Percentiles rank a stretch among this genome's conserved stretches.
phyloP scores from a whole-genome alignment of 2,329 filamentous ascomycete genomes.

The Neocatenulostroma microsporum region DNA sequence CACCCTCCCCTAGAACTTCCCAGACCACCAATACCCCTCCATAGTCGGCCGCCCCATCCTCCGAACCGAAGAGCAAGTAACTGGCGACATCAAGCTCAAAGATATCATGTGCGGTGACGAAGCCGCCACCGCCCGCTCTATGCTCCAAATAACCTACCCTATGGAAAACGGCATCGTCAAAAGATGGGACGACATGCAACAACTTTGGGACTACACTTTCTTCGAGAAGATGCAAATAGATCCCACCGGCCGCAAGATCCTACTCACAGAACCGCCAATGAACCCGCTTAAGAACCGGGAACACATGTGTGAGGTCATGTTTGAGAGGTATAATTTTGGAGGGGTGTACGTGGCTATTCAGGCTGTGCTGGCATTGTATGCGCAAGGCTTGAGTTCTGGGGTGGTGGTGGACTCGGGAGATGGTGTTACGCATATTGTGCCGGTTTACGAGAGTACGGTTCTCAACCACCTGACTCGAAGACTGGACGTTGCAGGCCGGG shows the following conservation, averaged over 20 bases:
- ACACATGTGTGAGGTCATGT: constrained; percentile 99
- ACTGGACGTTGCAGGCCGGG: constrained; percentile 89
- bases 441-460: constrained; percentile 96
- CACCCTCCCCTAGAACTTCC: constrained; percentile 68
- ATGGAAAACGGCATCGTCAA: constrained; percentile 99
- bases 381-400: constrained; percentile 71
- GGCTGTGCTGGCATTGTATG: constrained; percentile 90
- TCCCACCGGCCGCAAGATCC: constrained; percentile 85
- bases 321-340: constrained; percentile 91
- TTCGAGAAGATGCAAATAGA: constrained; percentile 94
- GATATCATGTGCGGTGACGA: constrained; percentile 99
- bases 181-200: constrained; percentile 99
- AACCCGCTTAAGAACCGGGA: constrained; percentile 95
- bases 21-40: constrained; percentile 95
- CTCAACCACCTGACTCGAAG: constrained; percentile 93
- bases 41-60: constrained; percentile 97
- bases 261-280: constrained; percentile 95
- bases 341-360: constrained; percentile 98
- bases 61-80: constrained; percentile 82
- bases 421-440: constrained; percentile 96
- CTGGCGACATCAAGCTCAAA: constrained; percentile 65
- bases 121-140: constrained; percentile 86
- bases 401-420: constrained; percentile 99
- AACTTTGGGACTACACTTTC: constrained; percentile 99
- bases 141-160: constrained; percentile 97